Evolutionary conservation across 371 early-diverging fungal species (phyloP), one percentile per base, ranked within the genome.

Genomic region (Funneliformis caledonium): DNA sequence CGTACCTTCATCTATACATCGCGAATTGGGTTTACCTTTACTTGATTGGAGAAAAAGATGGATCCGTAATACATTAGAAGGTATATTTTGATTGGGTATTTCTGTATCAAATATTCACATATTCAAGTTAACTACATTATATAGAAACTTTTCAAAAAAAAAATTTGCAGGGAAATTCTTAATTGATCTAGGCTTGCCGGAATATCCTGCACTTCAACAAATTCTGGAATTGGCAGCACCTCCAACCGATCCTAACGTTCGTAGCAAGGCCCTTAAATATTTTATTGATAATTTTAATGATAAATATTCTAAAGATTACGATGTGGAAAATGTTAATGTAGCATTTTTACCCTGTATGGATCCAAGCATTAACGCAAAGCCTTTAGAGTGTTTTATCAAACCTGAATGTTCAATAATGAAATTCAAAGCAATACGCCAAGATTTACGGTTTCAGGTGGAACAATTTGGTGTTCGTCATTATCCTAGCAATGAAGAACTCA

Each of bases 271-370:
- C 3, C 80, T 97, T 7, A 79, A 82, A 0, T 95, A 94, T 82
- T 89, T 97, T 70, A 83, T 94, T 26, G 93, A 94, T 10, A 87
- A 95, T 75, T 88, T 86, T 80, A 85, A 90, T 78, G 82, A 85
- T 1, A 83, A 87, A 3, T 95, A 95, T 76, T 62, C 82, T 7
- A n/a, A 68, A 5, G 69, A 79, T 0, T 94, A 94, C 82, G 80
- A 84, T 59, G 85, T 89, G 1, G 61, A 62, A 1, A 82, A 59
- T 0, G 83, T 93, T 37, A 85, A 87, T 19, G 82, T 84, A 2
- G 84, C 91, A 2, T 94, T 94, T 81, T 80, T 96, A 1, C 96
- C 96, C 0, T 89, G 91, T n/a, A 80, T 83, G 2, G 83, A 85
- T 59, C 4, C 50, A 4, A 83, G 86, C 16, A 82, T 83, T 26